Percentiles rank a stretch among this genome's conserved stretches.
phyloP scores from a whole-genome alignment of 108 stramenopile genomes.

The Asterionellopsis glacialis region DNA sequence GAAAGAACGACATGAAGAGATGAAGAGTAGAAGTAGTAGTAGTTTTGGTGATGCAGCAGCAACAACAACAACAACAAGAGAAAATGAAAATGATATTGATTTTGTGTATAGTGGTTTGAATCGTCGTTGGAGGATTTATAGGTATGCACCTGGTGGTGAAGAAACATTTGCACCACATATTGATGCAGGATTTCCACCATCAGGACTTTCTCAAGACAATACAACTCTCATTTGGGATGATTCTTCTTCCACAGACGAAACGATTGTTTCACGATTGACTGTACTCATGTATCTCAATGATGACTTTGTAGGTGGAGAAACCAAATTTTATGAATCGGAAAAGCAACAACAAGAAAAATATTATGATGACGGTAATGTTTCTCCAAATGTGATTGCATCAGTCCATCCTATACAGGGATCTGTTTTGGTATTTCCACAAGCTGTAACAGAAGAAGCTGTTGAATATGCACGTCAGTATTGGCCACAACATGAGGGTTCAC shows the following conservation, averaged over 20 bases:
- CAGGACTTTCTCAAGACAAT: slow-evolving; percentile 53
- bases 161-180: slow-evolving; percentile 84
- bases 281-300: slow-evolving; percentile 85
- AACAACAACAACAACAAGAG: slow-evolving; percentile 11
- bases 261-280: slow-evolving; percentile 65
- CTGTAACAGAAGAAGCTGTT: slow-evolving; percentile 65
- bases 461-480: slow-evolving; percentile 67
- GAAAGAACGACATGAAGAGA: slow-evolving; percentile 6
- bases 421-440: slow-evolving; percentile 78
- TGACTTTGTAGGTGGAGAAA: slow-evolving; percentile 82
- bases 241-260: slow-evolving; percentile 20
- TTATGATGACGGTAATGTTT: too few species aligned
- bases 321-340: slow-evolving; percentile 70
- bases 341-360: too few species aligned
- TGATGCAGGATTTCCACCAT: slow-evolving; percentile 86
- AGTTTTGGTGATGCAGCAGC: neutral
- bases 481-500: slow-evolving; percentile 80
- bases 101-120: slow-evolving; percentile 59
- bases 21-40: slow-evolving; percentile 7
- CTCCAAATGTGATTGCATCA: slow-evolving; percentile 71
- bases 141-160: slow-evolving; percentile 46
- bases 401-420: slow-evolving; percentile 65
- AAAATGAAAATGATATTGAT: slow-evolving; percentile 21
- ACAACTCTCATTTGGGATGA: slow-evolving; percentile 38
- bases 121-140: slow-evolving; percentile 73